Evolutionary conservation across 148 eudicot species (phyloP).

Genomic region (Mesembryanthemum crystallinum): DNA sequence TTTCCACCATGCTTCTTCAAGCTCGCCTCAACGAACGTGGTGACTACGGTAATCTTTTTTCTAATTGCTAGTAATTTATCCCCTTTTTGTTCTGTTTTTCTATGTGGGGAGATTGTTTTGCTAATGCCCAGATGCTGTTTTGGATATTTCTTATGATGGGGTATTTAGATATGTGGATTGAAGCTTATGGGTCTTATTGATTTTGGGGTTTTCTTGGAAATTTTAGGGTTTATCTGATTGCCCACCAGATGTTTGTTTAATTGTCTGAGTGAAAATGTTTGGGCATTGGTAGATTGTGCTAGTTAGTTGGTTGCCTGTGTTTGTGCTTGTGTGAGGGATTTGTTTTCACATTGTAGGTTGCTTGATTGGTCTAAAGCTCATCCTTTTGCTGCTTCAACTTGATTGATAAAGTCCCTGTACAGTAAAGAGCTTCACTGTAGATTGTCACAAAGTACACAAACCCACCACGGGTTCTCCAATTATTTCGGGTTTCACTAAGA

Average conservation of each 20-base stretch:
- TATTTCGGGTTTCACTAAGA: neutral
- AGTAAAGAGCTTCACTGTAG: neutral
- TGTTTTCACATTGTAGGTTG: neutral
- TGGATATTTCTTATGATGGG: neutral
- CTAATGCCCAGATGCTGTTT: neutral
- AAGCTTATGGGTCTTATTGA: neutral
- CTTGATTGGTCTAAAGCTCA: neutral
- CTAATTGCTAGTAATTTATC: neutral
- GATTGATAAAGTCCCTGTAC: neutral
- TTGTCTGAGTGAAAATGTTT: conserved; percentile 12
- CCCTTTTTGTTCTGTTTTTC: neutral
- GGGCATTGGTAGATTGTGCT: neutral
- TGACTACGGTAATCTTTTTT: conserved; percentile 52
- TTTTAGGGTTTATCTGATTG: conserved; percentile 9
- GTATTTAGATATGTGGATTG: neutral
- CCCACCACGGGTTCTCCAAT: neutral
- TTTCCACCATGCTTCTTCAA: conserved; percentile 79
- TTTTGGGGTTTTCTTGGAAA: too few relatives aligned
- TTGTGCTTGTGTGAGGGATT: neutral
- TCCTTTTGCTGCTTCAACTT: neutral
- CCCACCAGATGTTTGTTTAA: conserved; percentile 41
- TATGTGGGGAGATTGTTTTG: neutral
- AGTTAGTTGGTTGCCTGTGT: neutral
- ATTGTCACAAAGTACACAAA: neutral
- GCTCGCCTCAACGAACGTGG: conserved; percentile 80